phyloP scores from a whole-genome alignment of 352 stramenopile species.

The Phytophthora hybrid region DNA sequence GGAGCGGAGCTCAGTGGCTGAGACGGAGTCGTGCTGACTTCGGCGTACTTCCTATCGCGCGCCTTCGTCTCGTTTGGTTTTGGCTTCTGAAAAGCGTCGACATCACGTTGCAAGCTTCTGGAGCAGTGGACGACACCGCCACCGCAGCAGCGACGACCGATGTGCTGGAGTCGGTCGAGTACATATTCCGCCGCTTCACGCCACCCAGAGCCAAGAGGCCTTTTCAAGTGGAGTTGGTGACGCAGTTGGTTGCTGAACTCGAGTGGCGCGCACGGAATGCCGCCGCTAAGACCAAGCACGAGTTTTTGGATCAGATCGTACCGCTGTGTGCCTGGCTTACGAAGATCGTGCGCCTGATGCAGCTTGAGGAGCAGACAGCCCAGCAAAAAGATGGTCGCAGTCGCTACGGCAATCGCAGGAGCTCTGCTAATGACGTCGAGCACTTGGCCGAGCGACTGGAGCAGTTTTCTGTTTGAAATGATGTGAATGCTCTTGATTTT shows the following conservation, averaged over 20 bases:
- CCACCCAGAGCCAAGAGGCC: constrained; percentile 41
- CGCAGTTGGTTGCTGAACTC: constrained; percentile 57
- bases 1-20: constrained; percentile 47
- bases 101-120: constrained; percentile 5
- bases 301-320: constrained; percentile 34
- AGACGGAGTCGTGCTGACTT: constrained; percentile 53
- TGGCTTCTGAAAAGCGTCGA: constrained; percentile 60
- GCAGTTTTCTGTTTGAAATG: constrained; percentile 17
- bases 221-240: constrained; percentile 66
- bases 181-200: constrained; percentile 63
- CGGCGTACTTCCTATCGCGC: constrained; percentile 33
- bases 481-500: constrained; percentile 15
- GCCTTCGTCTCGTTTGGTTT: constrained; percentile 64
- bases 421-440: constrained; percentile 37
- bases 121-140: constrained; percentile 8
- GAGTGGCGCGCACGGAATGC: constrained; percentile 54
- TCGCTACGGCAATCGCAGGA: constrained; percentile 11
- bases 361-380: constrained; percentile 44
- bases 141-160: constrained; percentile 24
- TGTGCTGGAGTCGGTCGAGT: constrained; percentile 68
- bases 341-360: constrained; percentile 68
- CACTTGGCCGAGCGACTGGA: constrained; percentile 38
- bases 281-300: constrained; percentile 38
- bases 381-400: constrained; percentile 33
- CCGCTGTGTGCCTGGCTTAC: constrained; percentile 53